Evolutionary conservation across 1,284 basidiomycete species (phyloP).

Genomic region (Boletellus dicymbophilus): DNA sequence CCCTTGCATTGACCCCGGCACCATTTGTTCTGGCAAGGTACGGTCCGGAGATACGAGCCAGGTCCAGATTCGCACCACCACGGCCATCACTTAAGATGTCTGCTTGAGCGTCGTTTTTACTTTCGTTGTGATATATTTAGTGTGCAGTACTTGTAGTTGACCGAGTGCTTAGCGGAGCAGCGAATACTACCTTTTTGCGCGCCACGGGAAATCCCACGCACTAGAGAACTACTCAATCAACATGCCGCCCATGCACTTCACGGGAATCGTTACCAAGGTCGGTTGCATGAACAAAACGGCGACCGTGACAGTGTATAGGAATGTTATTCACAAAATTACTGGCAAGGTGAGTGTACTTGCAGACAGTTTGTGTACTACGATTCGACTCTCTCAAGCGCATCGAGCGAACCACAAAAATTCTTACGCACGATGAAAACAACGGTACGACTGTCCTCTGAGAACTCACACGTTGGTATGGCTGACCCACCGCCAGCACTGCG

Average conservation of each 20-base stretch:
- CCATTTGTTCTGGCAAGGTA: conserved; percentile 53
- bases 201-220: no score
- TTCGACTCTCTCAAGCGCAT: conserved; percentile 49
- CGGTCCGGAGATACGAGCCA: conserved; percentile 44
- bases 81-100: conserved; percentile 13
- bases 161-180: no score
- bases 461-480: conserved; percentile 3
- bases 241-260: conserved; percentile 78
- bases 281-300: conserved; percentile 82
- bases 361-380: conserved; percentile 1
- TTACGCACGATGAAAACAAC: conserved; percentile 72
- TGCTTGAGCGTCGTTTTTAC: conserved; percentile 5
- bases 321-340: conserved; percentile 65
- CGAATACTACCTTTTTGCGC: no score
- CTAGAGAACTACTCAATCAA: conserved; percentile 1
- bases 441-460: conserved; percentile 41
- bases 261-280: conserved; percentile 73
- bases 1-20: conserved; percentile 52
- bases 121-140: not conserved
- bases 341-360: conserved; percentile 57
- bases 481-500: conserved; percentile 52
- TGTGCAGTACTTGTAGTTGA: no score
- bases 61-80: conserved; percentile 44
- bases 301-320: conserved; percentile 76
- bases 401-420: conserved; percentile 71